Conservation (phyloP, 805 yeast species). For the Hanseniaspora nectarophila region DNA sequence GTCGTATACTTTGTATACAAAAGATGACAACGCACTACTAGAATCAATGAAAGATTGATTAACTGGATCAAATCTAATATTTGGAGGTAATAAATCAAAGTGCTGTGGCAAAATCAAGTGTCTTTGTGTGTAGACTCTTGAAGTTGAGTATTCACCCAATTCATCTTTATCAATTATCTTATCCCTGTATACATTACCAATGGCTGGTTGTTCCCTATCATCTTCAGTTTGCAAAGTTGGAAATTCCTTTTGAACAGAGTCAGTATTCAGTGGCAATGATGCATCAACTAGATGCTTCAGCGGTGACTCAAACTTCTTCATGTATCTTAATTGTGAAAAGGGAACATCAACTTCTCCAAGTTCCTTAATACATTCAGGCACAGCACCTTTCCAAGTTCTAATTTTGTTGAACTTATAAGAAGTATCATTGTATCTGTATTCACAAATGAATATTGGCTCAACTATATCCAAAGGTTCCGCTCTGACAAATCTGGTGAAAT, state of each 20-base stretch:
- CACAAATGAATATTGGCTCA: conserved; percentile 85
- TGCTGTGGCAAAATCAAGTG: conserved; percentile 36
- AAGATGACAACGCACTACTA: background rate
- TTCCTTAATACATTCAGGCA: conserved; percentile 91
- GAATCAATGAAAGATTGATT: conserved; percentile 25
- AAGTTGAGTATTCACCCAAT: conserved; percentile 58
- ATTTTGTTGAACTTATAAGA: conserved; percentile 87
- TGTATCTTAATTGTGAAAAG: conserved; percentile 51
- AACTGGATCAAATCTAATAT: conserved; percentile 26
- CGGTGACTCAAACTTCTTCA: conserved; percentile 75
- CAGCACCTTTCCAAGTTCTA: conserved; percentile 96
- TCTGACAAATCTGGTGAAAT: conserved; percentile 85
- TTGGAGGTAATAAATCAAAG: conserved; percentile 24
- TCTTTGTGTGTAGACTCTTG: conserved; percentile 33
- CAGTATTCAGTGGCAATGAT: conserved; percentile 54
- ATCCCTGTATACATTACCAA: conserved; percentile 79
- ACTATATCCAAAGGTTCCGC: conserved; percentile 81
- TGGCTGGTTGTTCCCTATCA: conserved; percentile 41
- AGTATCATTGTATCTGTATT: conserved; percentile 81
- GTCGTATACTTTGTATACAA: conserved; percentile 6
- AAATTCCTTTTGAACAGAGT: conserved; percentile 69
- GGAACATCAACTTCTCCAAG: conserved; percentile 69
- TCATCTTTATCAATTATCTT: conserved; percentile 71
- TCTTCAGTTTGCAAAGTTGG: conserved; percentile 55
- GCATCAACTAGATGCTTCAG: conserved; percentile 64